These are phyloP conservation scores for Corrigiola litoralis DNA, from an alignment of 179 eudicot genomes.

Conservation along the genomic window DNA sequence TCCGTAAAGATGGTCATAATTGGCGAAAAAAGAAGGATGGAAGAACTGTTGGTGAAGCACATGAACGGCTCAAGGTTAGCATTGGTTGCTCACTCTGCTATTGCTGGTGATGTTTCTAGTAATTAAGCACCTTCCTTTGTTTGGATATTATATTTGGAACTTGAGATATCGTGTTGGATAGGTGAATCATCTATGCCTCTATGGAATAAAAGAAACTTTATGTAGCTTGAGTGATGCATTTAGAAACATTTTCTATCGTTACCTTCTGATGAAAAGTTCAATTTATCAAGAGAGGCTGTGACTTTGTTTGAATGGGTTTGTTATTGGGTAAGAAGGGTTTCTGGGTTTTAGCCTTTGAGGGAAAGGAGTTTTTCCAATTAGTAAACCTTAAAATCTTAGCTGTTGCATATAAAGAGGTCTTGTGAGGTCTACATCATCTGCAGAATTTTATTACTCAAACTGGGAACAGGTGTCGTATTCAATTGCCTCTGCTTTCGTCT, in stretches of 20 bases:
- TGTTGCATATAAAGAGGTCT: neutral
- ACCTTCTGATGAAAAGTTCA: too few relatives aligned
- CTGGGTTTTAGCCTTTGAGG: too few relatives aligned
- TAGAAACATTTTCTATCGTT: too few relatives aligned
- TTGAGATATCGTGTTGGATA: too few relatives aligned
- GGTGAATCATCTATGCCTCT: too few relatives aligned
- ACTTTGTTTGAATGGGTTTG: neutral
- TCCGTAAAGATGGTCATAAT: slow-evolving; percentile 85
- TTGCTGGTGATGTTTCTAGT: neutral
- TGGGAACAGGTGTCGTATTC: neutral
- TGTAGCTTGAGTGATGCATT: neutral
- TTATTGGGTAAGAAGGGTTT: neutral
- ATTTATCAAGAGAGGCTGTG: neutral
- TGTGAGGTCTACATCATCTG: neutral
- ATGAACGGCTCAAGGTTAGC: slow-evolving; percentile 87
- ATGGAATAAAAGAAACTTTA: too few relatives aligned
- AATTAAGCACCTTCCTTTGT: neutral
- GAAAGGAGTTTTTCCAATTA: neutral
- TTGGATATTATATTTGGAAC: neutral
- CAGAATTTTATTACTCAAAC: neutral
- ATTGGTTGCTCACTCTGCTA: neutral
- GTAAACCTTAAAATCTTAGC: neutral
- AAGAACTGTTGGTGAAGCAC: slow-evolving; percentile 90
- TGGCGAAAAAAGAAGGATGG: slow-evolving; percentile 92
- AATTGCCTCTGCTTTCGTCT: neutral